Conservation (phyloP, 1,284 basidiomycete species). For the Cutaneotrichosporon dermatis region DNA sequence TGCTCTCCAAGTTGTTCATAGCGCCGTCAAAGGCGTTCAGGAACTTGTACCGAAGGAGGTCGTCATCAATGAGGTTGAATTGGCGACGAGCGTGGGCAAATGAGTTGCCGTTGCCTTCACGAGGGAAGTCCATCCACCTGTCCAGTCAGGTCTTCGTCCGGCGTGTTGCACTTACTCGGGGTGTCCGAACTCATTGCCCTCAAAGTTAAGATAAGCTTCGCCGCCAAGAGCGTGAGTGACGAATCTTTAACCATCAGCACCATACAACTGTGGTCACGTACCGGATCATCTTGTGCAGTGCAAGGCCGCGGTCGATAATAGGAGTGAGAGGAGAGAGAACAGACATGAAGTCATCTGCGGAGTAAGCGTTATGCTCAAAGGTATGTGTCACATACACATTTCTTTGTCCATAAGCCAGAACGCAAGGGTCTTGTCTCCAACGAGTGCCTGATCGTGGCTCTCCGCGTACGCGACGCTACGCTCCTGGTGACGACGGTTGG, state of each 20-base stretch:
- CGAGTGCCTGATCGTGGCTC: conserved; percentile 94
- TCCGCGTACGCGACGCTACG: conserved; percentile 93
- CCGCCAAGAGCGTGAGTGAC: conserved; percentile 89
- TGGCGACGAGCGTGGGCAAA: conserved; percentile 94
- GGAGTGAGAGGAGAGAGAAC: conserved; percentile 80
- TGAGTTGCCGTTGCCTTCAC: conserved; percentile 88
- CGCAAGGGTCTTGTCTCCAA: conserved; percentile 95
- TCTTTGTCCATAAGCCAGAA: conserved; percentile 99
- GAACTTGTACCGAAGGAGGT: conserved; percentile 79
- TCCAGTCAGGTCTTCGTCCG: background rate
- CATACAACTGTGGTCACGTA: conserved; percentile 43
- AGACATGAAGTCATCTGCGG: conserved; percentile 87
- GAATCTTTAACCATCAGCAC: conserved; percentile 55
- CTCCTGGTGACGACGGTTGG: conserved; percentile 82
- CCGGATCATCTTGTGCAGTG: conserved; percentile 98
- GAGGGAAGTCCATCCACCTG: conserved; percentile 97
- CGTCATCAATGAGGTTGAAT: conserved; percentile 90
- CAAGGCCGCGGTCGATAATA: conserved; percentile 79
- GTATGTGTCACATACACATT: conserved; percentile 67
- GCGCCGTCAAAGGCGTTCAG: conserved; percentile 86
- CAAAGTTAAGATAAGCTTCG: conserved; percentile 96
- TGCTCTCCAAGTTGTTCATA: conserved; percentile 80
- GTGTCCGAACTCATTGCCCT: conserved; percentile 97
- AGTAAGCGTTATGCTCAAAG: background rate
- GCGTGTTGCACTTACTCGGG: conserved; percentile 63